Base-by-base conservation (phyloP, 805 yeast genomes). In the Clavispora santaluciae region DNA sequence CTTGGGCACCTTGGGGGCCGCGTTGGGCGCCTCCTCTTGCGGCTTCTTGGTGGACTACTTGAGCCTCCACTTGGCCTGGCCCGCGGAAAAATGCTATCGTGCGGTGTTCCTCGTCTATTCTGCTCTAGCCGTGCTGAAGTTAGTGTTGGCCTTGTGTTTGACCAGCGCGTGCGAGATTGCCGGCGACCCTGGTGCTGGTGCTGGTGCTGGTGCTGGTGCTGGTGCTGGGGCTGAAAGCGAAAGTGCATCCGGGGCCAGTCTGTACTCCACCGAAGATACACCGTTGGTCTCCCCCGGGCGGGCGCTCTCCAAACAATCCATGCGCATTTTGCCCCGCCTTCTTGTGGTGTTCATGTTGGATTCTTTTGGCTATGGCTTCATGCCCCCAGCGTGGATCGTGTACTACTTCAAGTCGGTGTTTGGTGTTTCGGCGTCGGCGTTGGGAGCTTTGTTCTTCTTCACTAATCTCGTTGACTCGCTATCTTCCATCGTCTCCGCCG, bases 321-420 rank as follows among this genome's bases (percentile, higher is more conserved):
- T 58, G 8, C 50, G 64, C 6, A 63, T 74, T 7, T 55, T 82
- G 35, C 58, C 72, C 17, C 72, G 73, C 38, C 63, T 83, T 5
- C 60, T 82, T 18, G 58, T 73, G 6, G 71, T 83, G 13, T 90
- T 89, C 56, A 86, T 86, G 80, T 55, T 86, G 22, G 97, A 89
- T 60, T 87, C 96, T 1, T 72, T 89, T 37, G 96, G 95, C 0
- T 80, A 79, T 48, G 96, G 96, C 1, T 84, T 89, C 60, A 84
- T 88, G 88, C 81, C 95, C 2, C 70, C 81, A 34, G 83, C 95
- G 1, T 90, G 96, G 96, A 72, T 84, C 33, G 87, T 88, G 29
- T 89, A 83, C 57, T 89, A 86, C 61, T 82, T 86, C 66, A 76
- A 79, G 41, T 73, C 71, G 25, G 60, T 66, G 11, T 88, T 82